These are phyloP conservation scores for Anisogramma anomala DNA, from an alignment of 2,329 filamentous ascomycete species.

Conservation along the genomic window DNA sequence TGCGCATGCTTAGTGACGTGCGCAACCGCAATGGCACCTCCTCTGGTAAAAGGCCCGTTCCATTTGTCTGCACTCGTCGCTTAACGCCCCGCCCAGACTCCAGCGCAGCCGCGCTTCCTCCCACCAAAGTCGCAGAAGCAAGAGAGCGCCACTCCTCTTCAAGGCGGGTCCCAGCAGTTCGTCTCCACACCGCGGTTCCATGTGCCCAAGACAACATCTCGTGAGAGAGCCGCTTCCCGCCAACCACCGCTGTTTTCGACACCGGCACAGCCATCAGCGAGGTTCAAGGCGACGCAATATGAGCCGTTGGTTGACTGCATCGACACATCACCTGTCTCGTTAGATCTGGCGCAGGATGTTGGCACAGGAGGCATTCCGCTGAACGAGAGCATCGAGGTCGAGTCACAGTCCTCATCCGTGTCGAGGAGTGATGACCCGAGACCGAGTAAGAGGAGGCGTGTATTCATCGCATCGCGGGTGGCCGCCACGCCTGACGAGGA, in stretches of 20 bases:
- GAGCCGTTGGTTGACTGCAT: conserved; percentile 15
- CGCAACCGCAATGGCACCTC: conserved; percentile 7
- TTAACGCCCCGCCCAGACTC: conserved; percentile 15
- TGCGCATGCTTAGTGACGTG: not conserved
- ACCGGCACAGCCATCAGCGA: conserved; percentile 6
- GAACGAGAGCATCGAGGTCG: conserved; percentile 18
- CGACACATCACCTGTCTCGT: conserved; percentile 18
- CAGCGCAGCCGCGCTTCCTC: conserved; percentile 20
- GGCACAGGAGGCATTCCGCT: not conserved
- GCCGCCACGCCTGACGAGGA: not conserved
- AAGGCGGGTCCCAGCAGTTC: conserved; percentile 15
- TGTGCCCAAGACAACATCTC: conserved; percentile 10
- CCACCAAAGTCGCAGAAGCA: conserved; percentile 16
- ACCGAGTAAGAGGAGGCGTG: conserved; percentile 27
- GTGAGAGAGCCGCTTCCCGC: conserved; percentile 9
- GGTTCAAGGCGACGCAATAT: conserved; percentile 15
- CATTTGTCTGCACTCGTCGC: not conserved
- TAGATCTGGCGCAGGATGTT: not conserved
- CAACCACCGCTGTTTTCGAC: conserved; percentile 13
- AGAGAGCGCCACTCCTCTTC: conserved; percentile 5
- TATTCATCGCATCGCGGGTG: conserved; percentile 22
- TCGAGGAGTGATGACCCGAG: conserved; percentile 14
- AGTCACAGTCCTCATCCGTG: conserved; percentile 18
- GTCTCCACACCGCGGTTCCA: conserved; percentile 20
- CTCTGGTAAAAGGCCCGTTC: conserved; percentile 1